A percentile compares a stretch with the other conserved stretches of the same genome.
These are phyloP conservation scores for Botrytis cinerea DNA, from an alignment of 2,329 filamentous ascomycete species.

Conservation along the genomic window DNA sequence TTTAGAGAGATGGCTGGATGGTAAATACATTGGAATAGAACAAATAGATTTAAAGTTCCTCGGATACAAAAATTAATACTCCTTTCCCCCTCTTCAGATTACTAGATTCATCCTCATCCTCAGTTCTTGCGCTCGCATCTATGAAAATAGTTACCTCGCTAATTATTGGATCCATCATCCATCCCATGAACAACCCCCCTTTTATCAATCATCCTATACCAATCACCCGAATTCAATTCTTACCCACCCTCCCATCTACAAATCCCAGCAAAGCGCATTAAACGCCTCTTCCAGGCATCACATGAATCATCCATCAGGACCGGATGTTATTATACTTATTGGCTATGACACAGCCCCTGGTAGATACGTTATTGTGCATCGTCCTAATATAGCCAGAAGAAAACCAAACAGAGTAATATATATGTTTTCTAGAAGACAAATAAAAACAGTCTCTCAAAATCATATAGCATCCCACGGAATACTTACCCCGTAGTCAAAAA, in stretches of 20 bases:
- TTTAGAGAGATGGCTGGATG: background rate
- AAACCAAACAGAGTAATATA: background rate
- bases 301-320: background rate
- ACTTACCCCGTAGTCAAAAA: background rate
- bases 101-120: background rate
- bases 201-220: background rate
- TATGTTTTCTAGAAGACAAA: background rate
- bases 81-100: background rate
- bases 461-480: background rate
- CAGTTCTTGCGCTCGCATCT: background rate
- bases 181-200: background rate
- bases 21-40: background rate
- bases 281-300: background rate
- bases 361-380: background rate
- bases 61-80: background rate
- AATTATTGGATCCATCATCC: background rate
- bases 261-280: background rate
- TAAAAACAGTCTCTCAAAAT: background rate
- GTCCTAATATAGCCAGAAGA: background rate
- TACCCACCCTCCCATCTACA: background rate
- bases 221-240: background rate
- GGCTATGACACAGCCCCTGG: background rate
- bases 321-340: rapidly evolving
- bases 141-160: background rate
- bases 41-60: background rate